phyloP scores from a whole-genome alignment of 106 monocot genomes.

The Triglochin maritima region DNA sequence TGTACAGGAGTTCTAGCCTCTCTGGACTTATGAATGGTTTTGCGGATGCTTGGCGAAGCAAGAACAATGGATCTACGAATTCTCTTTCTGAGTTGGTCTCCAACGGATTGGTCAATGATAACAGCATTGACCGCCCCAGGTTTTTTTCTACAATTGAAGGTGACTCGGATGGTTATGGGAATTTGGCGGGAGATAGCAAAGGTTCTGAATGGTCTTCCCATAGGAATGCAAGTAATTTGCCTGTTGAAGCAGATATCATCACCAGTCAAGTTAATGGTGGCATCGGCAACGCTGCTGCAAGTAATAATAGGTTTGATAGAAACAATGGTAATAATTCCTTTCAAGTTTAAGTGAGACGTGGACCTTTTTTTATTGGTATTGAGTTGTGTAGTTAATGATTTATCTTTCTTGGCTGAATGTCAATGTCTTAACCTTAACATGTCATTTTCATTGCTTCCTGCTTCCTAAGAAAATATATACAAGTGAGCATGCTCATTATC shows the following conservation, averaged over 20 bases:
- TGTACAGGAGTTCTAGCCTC: conserved; percentile 17
- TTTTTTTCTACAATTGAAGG: not conserved
- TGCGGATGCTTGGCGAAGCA: conserved; percentile 19
- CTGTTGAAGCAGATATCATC: not conserved
- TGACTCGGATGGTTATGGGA: not conserved
- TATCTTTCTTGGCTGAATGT: not conserved
- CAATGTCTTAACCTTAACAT: not conserved
- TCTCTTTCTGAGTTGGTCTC: not conserved
- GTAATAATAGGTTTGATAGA: not conserved
- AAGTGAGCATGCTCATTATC: conserved; percentile 1
- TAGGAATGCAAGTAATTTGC: not conserved
- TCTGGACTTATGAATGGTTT: conserved; percentile 28
- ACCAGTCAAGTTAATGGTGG: not conserved
- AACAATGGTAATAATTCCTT: conserved; percentile 9
- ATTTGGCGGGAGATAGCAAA: not conserved
- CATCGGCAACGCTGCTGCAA: not conserved
- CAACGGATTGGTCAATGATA: conserved; percentile 9
- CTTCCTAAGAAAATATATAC: conserved; percentile 3
- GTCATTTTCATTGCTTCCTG: not conserved
- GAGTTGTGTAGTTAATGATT: not conserved
- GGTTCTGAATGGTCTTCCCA: not conserved
- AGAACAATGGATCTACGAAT: conserved; percentile 9
- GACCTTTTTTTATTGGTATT: not conserved
- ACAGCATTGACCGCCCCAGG: not conserved
- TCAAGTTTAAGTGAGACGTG: not conserved